Evolutionary conservation across 345 rosid species (phyloP).

Genomic region (Sisymbrium irio): DNA sequence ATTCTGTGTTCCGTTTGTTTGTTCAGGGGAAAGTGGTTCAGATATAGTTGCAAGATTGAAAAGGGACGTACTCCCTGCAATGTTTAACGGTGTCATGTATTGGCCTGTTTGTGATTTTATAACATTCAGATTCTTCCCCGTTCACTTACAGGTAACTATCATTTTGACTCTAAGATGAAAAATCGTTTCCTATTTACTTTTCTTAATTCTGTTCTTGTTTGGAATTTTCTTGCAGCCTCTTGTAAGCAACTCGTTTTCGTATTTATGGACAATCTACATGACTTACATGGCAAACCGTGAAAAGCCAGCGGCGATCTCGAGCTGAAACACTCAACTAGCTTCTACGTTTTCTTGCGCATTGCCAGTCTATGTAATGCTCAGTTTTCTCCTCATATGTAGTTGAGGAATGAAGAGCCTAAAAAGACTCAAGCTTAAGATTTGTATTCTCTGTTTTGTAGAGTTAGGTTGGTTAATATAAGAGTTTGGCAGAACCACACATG

Average conservation of each 20-base stretch:
- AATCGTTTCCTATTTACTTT: neutral
- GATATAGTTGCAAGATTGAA: constrained; percentile 70
- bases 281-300: constrained; percentile 78
- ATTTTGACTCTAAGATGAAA: neutral
- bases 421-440: neutral
- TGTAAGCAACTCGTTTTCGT: constrained; percentile 84
- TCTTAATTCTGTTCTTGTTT: neutral
- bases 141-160: constrained; percentile 69
- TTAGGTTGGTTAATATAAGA: neutral
- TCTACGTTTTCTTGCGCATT: neutral
- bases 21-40: constrained; percentile 56
- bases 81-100: constrained; percentile 61
- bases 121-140: constrained; percentile 71
- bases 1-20: neutral
- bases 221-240: constrained; percentile 49
- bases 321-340: constrained; percentile 22
- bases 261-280: constrained; percentile 77
- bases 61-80: constrained; percentile 67
- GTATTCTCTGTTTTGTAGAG: neutral
- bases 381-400: too few species aligned
- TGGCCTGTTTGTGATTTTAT: constrained; percentile 91
- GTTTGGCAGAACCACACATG: neutral
- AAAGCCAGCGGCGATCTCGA: constrained; percentile 38
- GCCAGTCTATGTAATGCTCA: too few species aligned
- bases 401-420: too few species aligned